Evolutionary conservation across 139 green algal species (phyloP).

Genomic region (Mesotaenium endlicherianum): DNA sequence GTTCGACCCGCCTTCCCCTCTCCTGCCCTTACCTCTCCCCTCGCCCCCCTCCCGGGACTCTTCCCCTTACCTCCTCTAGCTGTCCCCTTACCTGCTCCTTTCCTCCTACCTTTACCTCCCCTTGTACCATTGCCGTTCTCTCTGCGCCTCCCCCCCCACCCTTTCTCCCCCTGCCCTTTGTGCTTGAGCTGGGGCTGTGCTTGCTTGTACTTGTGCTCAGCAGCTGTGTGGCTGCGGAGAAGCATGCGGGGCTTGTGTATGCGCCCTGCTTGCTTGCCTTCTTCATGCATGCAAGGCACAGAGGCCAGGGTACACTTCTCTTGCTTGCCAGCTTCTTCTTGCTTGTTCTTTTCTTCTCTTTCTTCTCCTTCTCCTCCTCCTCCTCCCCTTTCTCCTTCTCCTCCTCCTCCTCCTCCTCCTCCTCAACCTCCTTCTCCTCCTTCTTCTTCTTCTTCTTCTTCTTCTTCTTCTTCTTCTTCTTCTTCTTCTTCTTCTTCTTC

Average conservation of each 20-base stretch:
- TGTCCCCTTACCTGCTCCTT: background rate
- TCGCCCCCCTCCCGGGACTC: too few species aligned
- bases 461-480: background rate
- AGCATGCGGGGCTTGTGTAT: too few species aligned
- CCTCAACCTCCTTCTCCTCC: too few species aligned
- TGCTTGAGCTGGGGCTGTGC: too few species aligned
- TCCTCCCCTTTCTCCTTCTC: background rate
- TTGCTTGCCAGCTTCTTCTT: conserved; percentile 5
- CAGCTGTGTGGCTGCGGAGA: too few species aligned
- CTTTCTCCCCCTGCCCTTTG: too few species aligned
- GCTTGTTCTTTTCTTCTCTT: background rate
- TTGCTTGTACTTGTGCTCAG: too few species aligned
- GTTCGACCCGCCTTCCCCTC: too few species aligned
- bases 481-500: background rate
- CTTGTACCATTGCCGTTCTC: background rate
- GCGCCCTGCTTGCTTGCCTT: too few species aligned
- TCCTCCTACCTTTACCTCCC: background rate
- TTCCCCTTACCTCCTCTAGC: background rate
- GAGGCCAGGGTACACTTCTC: too few species aligned
- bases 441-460: conserved; percentile 1
- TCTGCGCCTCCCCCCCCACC: background rate
- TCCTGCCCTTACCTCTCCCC: too few species aligned
- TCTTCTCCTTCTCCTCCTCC: conserved; percentile 2
- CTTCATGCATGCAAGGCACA: too few species aligned
- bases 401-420: background rate